A percentile compares a stretch with the other conserved stretches of the same genome.
phyloP scores from a whole-genome alignment of 331 rosid species.

The Telfairia occidentalis region DNA sequence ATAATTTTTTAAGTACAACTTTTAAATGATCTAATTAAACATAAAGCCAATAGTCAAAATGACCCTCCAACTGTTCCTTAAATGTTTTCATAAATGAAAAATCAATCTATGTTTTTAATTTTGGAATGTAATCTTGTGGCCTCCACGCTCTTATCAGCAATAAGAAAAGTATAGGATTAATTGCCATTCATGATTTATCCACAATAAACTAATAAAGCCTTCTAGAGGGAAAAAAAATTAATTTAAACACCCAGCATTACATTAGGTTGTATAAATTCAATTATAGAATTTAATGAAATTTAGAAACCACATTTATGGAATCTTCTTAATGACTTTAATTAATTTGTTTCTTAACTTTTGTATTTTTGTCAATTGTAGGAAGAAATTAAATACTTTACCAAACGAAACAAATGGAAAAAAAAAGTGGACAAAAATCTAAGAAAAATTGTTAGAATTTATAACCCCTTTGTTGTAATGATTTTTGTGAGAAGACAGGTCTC shows the following conservation, averaged over 20 bases:
- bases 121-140: background rate
- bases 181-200: background rate
- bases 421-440: background rate
- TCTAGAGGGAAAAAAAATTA: background rate
- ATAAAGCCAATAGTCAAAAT: background rate
- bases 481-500: conserved; percentile 4
- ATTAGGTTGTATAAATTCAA: conserved; percentile 2
- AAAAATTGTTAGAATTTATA: background rate
- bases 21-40: background rate
- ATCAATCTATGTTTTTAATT: background rate
- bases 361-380: background rate
- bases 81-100: background rate
- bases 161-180: background rate
- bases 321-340: conserved; percentile 11
- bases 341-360: background rate
- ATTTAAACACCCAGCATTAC: conserved; percentile 8
- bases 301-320: background rate
- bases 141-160: background rate
- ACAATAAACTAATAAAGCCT: background rate
- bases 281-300: conserved; percentile 11
- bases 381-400: background rate
- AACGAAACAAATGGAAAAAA: background rate
- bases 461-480: background rate
- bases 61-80: background rate
- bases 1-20: background rate